Conservation (phyloP, 371 early-diverging fungal genomes). For the Rhizopus microsporus region DNA sequence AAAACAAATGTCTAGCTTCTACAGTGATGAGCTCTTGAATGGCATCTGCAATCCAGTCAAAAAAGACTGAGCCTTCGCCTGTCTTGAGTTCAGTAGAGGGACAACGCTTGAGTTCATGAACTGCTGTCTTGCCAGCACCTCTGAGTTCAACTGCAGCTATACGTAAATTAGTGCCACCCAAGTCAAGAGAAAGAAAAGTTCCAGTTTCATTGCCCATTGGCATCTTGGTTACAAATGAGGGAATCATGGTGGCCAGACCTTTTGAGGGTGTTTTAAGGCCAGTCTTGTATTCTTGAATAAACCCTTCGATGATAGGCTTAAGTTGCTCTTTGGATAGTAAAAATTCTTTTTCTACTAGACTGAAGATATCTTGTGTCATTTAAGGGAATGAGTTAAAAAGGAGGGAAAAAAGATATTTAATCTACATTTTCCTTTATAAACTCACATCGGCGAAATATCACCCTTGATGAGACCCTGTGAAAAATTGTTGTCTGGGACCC, state of each 20-base stretch:
- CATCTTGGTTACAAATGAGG: conserved; percentile 80
- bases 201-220: conserved; percentile 89
- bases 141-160: conserved; percentile 76
- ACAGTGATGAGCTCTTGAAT: conserved; percentile 34
- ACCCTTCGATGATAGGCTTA: conserved; percentile 51
- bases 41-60: conserved; percentile 88
- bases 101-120: conserved; percentile 75
- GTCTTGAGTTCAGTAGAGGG: conserved; percentile 52
- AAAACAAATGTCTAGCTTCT: conserved; percentile 34
- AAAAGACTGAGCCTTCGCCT: conserved; percentile 69
- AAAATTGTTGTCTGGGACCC: conserved; percentile 3
- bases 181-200: conserved; percentile 85
- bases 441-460: conserved; percentile 4
- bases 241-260: conserved; percentile 69
- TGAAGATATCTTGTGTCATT: conserved; percentile 7
- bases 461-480: conserved; percentile 10
- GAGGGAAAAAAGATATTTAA: not conserved
- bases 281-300: conserved; percentile 43
- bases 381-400: not conserved
- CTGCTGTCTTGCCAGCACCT: conserved; percentile 71
- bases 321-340: conserved; percentile 48
- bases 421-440: too few relatives aligned
- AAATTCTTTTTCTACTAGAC: conserved; percentile 28
- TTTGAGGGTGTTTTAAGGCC: conserved; percentile 47
- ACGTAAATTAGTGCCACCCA: conserved; percentile 93